Percentiles rank a stretch among this genome's conserved stretches.
Evolutionary conservation across 495 filamentous ascomycete genomes (phyloP).

Genomic region (Hypoxylon crocopeplum): DNA sequence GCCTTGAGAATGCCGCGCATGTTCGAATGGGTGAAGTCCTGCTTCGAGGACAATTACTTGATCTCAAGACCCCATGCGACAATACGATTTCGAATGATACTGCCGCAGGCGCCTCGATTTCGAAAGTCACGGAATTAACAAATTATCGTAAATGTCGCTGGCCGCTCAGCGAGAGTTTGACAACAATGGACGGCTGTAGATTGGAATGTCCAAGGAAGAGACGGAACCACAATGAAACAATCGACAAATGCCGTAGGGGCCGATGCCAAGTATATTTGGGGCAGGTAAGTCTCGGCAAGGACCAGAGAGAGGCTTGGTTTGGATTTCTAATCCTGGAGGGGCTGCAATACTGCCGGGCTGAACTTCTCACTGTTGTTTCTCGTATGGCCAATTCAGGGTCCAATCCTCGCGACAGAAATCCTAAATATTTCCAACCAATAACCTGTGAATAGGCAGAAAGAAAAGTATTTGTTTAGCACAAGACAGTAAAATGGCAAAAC

Average conservation of each 20-base stretch:
- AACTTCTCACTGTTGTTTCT: not conserved
- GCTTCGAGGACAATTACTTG: slow-evolving; percentile 29
- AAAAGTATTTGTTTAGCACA: not conserved
- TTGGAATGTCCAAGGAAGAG: slow-evolving; percentile 21
- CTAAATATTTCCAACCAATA: slow-evolving; percentile 19
- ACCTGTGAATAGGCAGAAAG: slow-evolving; percentile 4
- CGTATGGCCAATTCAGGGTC: not conserved
- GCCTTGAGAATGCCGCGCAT: slow-evolving; percentile 40
- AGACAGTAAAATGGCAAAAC: slow-evolving; percentile 8
- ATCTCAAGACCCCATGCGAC: slow-evolving; percentile 42
- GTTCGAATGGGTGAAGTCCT: slow-evolving; percentile 33
- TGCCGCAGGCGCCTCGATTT: slow-evolving; percentile 11
- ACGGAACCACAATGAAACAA: slow-evolving; percentile 27
- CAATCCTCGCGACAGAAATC: slow-evolving; percentile 1
- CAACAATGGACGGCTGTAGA: slow-evolving; percentile 5
- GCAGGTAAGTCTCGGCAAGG: slow-evolving; percentile 11
- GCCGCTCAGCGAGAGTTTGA: slow-evolving; percentile 1
- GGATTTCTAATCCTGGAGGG: slow-evolving; percentile 19
- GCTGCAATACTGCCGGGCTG: slow-evolving; percentile 15
- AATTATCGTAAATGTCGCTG: slow-evolving; percentile 10
- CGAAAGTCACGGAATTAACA: slow-evolving; percentile 1
- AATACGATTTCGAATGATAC: slow-evolving; percentile 5
- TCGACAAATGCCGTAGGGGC: slow-evolving; percentile 11
- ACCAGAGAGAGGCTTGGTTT: slow-evolving; percentile 20
- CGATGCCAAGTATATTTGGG: slow-evolving; percentile 15